Conservation (phyloP, 495 filamentous ascomycete species). For the Tuber calosporum region DNA sequence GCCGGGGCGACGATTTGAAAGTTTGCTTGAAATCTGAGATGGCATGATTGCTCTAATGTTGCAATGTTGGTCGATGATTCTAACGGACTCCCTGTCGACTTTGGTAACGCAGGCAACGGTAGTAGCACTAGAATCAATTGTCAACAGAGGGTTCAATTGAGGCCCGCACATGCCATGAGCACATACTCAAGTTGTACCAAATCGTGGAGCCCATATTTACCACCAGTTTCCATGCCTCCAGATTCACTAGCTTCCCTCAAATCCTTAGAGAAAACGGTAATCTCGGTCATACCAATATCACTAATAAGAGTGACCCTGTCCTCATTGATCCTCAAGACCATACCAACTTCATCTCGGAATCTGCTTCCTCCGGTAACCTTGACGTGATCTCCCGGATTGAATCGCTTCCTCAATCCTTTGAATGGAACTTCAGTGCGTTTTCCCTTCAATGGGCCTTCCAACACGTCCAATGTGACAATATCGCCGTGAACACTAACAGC, state of each 20-base stretch:
- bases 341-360: constrained; percentile 87
- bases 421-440: constrained; percentile 86
- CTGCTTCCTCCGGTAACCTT: constrained; percentile 95
- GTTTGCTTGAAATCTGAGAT: constrained; percentile 81
- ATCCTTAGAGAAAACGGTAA: constrained; percentile 98
- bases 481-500: constrained; percentile 80
- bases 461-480: constrained; percentile 84
- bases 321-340: constrained; percentile 86
- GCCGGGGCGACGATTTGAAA: constrained; percentile 67
- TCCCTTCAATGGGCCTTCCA: constrained; percentile 70
- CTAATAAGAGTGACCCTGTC: constrained; percentile 87
- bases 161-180: background rate
- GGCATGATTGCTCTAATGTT: constrained; percentile 73
- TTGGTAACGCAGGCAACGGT: constrained; percentile 92
- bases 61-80: constrained; percentile 83
- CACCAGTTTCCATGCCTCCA: constrained; percentile 67
- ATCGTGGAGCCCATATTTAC: constrained; percentile 84
- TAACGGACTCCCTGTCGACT: constrained; percentile 85
- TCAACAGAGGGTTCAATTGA: constrained; percentile 41
- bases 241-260: constrained; percentile 85
- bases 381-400: constrained; percentile 91
- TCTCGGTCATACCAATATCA: constrained; percentile 82
- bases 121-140: constrained; percentile 50
- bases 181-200: constrained; percentile 85
- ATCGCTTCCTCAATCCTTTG: constrained; percentile 86